Conservation (phyloP, 305 asterid species). For the Rubia occidens region DNA sequence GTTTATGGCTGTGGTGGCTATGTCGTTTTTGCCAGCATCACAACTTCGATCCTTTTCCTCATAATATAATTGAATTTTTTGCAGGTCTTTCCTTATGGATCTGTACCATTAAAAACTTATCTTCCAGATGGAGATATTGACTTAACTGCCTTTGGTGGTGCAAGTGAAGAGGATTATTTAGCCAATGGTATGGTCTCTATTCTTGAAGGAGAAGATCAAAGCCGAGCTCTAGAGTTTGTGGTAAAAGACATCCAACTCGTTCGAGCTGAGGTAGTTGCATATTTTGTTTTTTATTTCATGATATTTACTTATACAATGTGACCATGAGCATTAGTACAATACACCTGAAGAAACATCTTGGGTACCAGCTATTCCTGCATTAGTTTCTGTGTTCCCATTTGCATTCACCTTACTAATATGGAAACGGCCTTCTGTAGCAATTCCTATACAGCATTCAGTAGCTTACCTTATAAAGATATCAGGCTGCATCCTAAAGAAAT, state of each 20-base stretch:
- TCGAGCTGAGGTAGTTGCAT: slow-evolving; percentile 65
- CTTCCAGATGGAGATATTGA: slow-evolving; percentile 99
- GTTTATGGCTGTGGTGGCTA: neutral
- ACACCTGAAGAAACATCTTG: neutral
- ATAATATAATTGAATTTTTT: slow-evolving; percentile 20
- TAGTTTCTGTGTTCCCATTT: neutral
- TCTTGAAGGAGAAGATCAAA: slow-evolving; percentile 57
- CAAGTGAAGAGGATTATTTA: slow-evolving; percentile 47
- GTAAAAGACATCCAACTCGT: slow-evolving; percentile 79
- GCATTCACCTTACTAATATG: neutral
- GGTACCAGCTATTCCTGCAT: neutral
- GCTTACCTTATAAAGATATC: neutral
- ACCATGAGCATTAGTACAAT: neutral
- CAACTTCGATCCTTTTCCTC: neutral
- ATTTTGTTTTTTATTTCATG: slow-evolving; percentile 2
- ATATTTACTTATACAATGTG: slow-evolving; percentile 3
- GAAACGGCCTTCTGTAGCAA: neutral
- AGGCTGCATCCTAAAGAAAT: neutral
- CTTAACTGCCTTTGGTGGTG: slow-evolving; percentile 63
- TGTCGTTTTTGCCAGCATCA: neutral
- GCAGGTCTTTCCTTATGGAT: slow-evolving; percentile 87
- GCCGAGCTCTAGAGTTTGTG: slow-evolving; percentile 36
- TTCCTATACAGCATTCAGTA: neutral
- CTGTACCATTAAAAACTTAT: slow-evolving; percentile 85
- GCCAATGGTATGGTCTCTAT: slow-evolving; percentile 47